Conservation (phyloP, 2,329 filamentous ascomycete species). For the Phialophora macrospora region DNA sequence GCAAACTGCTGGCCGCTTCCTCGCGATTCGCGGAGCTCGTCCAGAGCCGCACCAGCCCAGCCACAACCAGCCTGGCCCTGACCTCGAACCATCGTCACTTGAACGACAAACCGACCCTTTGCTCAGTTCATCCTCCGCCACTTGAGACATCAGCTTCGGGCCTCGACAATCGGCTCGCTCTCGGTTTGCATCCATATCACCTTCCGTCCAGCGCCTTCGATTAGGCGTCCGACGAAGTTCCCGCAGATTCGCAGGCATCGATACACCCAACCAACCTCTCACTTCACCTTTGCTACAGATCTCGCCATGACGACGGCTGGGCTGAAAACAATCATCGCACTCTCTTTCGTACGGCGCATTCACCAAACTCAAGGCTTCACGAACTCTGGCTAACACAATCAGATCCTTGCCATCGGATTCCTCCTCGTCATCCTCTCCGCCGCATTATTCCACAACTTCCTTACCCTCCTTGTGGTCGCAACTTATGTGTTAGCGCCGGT, state of each 20-base stretch:
- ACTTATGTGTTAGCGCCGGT: slow-evolving; percentile 93
- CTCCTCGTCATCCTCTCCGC: slow-evolving; percentile 98
- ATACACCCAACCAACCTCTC: slow-evolving; percentile 7
- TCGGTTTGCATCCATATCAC: slow-evolving; percentile 1
- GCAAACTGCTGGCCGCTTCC: slow-evolving; percentile 18
- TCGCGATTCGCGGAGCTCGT: slow-evolving; percentile 20
- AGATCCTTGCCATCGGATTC: slow-evolving; percentile 96
- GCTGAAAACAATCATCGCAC: slow-evolving; percentile 97
- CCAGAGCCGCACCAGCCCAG: slow-evolving; percentile 15
- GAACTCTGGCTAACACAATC: slow-evolving; percentile 26
- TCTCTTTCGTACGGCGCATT: slow-evolving; percentile 79
- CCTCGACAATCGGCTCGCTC: slow-evolving; percentile 5
- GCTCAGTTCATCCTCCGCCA: background rate
- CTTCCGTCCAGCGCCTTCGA: background rate
- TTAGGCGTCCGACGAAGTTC: background rate
- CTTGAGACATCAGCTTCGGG: background rate
- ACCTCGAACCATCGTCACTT: background rate
- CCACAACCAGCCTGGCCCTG: slow-evolving; percentile 6
- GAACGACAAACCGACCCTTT: background rate
- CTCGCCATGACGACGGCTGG: slow-evolving; percentile 69
- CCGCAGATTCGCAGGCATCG: slow-evolving; percentile 3
- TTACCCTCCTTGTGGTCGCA: slow-evolving; percentile 90
- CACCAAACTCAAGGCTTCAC: background rate
- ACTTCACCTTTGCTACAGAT: slow-evolving; percentile 14
- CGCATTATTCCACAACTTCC: slow-evolving; percentile 92